A percentile compares a stretch with the other conserved stretches of the same genome.
These are phyloP conservation scores for Nadsonia starkeyi-henricii DNA, from an alignment of 1,139 yeast genomes.

Conservation along the genomic window DNA sequence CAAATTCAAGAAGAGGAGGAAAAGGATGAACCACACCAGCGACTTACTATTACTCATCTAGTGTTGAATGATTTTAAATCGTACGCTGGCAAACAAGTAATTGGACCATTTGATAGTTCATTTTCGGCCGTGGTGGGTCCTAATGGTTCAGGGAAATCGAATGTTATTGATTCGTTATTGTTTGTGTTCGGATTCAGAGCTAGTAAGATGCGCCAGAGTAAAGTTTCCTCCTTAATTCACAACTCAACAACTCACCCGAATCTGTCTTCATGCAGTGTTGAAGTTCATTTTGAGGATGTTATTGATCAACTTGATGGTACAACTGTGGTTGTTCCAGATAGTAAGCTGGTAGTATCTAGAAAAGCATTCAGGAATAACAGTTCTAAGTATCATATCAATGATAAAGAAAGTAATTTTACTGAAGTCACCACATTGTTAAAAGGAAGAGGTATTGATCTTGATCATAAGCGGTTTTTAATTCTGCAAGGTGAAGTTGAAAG, in stretches of 20 bases:
- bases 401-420: constrained; percentile 53
- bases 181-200: constrained; percentile 98
- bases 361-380: constrained; percentile 64
- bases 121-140: constrained; percentile 99
- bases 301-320: constrained; percentile 40
- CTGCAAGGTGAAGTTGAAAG: constrained; percentile 97
- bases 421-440: constrained; percentile 66
- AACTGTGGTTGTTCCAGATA: constrained; percentile 34
- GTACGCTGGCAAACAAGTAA: constrained; percentile 85
- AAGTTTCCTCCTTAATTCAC: constrained; percentile 80
- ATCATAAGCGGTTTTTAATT: constrained; percentile 86
- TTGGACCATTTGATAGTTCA: constrained; percentile 89
- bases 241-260: constrained; percentile 54
- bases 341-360: constrained; percentile 60
- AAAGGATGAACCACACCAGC: constrained; percentile 11
- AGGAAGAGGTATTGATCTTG: constrained; percentile 84
- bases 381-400: constrained; percentile 68
- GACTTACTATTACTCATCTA: constrained; percentile 63
- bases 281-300: constrained; percentile 78
- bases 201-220: constrained; percentile 91
- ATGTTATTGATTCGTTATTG: constrained; percentile 88
- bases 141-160: constrained; percentile 95
- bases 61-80: constrained; percentile 83
- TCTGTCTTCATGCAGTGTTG: constrained; percentile 71
- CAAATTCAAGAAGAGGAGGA: background rate